Base-by-base conservation (phyloP, 2,329 filamentous ascomycete genomes). In the Sclerotiophoma versabilis region DNA sequence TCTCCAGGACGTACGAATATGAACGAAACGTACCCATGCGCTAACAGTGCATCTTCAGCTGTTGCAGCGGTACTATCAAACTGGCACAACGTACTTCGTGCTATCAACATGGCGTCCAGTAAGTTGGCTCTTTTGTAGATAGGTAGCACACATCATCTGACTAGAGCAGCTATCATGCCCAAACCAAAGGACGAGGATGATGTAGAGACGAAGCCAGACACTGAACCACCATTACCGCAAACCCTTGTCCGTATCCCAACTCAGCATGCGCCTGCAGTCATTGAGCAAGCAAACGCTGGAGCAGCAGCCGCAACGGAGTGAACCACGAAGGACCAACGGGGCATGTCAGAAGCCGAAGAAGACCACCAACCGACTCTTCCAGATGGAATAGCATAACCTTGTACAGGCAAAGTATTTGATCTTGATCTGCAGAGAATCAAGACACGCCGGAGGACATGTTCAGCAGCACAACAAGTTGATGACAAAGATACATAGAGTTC, bases 81-180 rank as follows among this genome's bases (percentile, higher is more conserved):
- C 73, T 96, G 91, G 91, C 89, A 93, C 74, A 93, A 91, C 65
- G 91, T 96, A 60, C 81, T 96, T 56, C 83, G 89, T 61, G 90
- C 90, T 34, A 93, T 96, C 69, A 89, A 89, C 69, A 93, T 95
- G 89, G 91, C 91, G 58, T 93, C 89, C 56, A 83, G 90, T 93
- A 81, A 69, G 86, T 78, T 23, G 19, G 25, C 15, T 49, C 2
- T n/a, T 32, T n/a, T 23, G 6, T 26, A 10, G 32, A 32, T 29
- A 26, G 44, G 27, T 49, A 22, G 37, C 14, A 27, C 36, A 19
- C 33, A 30, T 39, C n/a, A 41, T 52, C 59, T 70, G 54, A 67
- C 53, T 23, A 30, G 11, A 20, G 17, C 34, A 92, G 89, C 84
- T 51, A 91, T 90, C 80, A 80, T 93, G 22, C 84, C 89, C 14